Evolutionary conservation across 2,329 filamentous ascomycete genomes (phyloP).

Genomic region (Lachnellula cervina): DNA sequence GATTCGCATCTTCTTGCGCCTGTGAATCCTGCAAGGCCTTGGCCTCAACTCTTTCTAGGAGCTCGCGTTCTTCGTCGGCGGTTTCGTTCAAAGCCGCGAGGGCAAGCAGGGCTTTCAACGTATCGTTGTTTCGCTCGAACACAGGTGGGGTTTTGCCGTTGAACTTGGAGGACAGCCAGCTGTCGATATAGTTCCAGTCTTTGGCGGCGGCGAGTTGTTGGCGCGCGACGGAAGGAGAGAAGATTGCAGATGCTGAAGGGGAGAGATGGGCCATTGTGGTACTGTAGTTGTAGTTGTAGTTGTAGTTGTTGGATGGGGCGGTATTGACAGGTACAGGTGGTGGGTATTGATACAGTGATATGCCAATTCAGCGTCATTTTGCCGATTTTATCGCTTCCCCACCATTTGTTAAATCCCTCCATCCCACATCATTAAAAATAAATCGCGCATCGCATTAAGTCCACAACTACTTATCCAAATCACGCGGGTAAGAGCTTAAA

Average conservation of each 20-base stretch:
- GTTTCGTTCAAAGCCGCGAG: conserved; percentile 72
- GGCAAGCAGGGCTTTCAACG: conserved; percentile 67
- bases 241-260: conserved; percentile 43
- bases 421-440: no score
- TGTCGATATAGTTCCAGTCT: conserved; percentile 85
- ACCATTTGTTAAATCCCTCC: no score
- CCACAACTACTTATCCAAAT: no score
- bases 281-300: neutral
- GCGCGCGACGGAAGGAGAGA: conserved; percentile 64
- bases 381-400: no score
- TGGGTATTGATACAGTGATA: neutral
- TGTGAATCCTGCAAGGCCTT: conserved; percentile 52
- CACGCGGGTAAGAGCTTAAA: no score
- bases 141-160: conserved; percentile 56
- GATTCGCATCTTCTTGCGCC: conserved; percentile 32
- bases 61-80: conserved; percentile 63
- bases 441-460: no score
- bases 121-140: conserved; percentile 86
- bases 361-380: no score
- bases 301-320: neutral
- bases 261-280: conserved; percentile 33
- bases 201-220: conserved; percentile 77
- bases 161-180: conserved; percentile 73
- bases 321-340: no score
- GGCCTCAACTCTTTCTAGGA: conserved; percentile 55